These are phyloP conservation scores for Candida qinlingensis DNA, from an alignment of 805 yeast species.

Conservation along the genomic window DNA sequence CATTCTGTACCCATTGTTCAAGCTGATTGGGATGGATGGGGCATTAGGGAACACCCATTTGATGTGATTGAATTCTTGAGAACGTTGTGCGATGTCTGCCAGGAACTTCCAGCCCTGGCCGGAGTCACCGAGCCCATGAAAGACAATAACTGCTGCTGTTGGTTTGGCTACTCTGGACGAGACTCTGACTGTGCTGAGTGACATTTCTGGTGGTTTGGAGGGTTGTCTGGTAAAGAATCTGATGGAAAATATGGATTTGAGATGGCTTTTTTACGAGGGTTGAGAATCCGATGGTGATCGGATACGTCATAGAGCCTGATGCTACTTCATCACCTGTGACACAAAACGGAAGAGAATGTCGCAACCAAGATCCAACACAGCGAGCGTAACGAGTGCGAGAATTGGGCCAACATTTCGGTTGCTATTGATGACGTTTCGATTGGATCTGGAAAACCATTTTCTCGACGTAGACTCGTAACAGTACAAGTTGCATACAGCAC, in stretches of 20 bases:
- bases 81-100: conserved; percentile 51
- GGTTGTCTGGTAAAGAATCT: too few species aligned
- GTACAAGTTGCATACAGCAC: too few species aligned
- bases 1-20: conserved; percentile 59
- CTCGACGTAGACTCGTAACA: too few species aligned
- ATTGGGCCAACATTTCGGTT: too few species aligned
- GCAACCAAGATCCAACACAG: too few species aligned
- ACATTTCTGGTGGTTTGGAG: neutral
- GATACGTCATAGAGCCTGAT: too few species aligned
- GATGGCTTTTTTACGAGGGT: neutral
- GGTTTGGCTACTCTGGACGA: conserved; percentile 33
- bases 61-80: conserved; percentile 43
- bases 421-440: too few species aligned
- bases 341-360: too few species aligned
- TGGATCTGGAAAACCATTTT: too few species aligned
- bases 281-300: neutral
- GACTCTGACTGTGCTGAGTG: conserved; percentile 27
- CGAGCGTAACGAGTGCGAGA: too few species aligned
- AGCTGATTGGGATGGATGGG: conserved; percentile 64
- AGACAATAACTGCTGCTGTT: conserved; percentile 63
- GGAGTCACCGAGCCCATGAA: conserved; percentile 91
- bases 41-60: conserved; percentile 91
- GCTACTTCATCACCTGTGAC: too few species aligned
- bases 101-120: conserved; percentile 88
- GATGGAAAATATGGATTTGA: neutral